Conservation (phyloP, 2,329 filamentous ascomycete genomes). For the Ophiognomonia clavigignenti-juglandacearum region DNA sequence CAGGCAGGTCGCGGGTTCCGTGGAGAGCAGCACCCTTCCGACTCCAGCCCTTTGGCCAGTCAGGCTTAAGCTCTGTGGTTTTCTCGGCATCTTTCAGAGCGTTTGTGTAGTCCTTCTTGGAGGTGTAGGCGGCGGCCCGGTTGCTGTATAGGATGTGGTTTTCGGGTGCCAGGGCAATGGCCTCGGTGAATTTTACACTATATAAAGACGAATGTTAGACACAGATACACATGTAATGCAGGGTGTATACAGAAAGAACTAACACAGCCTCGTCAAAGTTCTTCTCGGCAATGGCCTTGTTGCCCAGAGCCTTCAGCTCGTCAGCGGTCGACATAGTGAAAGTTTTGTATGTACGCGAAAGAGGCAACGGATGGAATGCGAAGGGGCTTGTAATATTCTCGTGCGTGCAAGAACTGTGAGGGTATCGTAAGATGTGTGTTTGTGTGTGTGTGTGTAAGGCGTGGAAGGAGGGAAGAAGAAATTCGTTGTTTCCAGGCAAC, state of each 20-base stretch:
- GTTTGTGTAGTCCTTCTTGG: conserved; percentile 80
- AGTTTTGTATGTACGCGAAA: not conserved
- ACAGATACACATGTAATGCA: not conserved
- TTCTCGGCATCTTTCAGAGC: conserved; percentile 89
- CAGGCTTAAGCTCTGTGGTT: conserved; percentile 89
- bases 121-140: conserved; percentile 82
- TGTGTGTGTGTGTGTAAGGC: not conserved
- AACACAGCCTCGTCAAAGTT: conserved; percentile 95
- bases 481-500: not conserved
- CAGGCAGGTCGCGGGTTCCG: conserved; percentile 78
- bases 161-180: conserved; percentile 73
- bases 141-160: conserved; percentile 99
- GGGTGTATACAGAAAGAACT: conserved; percentile 32
- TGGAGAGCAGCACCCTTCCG: conserved; percentile 90
- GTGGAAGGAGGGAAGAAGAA: not conserved
- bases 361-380: not conserved
- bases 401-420: not conserved
- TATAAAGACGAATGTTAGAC: conserved; percentile 10
- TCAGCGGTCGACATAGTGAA: conserved; percentile 54
- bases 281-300: conserved; percentile 97
- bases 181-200: conserved; percentile 91
- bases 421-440: not conserved
- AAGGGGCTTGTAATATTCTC: too few relatives aligned
- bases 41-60: conserved; percentile 96
- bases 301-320: conserved; percentile 93